Conservation (phyloP, 192 early-diverging fungal species). For the Gaertneriomyces semiglobifer region DNA sequence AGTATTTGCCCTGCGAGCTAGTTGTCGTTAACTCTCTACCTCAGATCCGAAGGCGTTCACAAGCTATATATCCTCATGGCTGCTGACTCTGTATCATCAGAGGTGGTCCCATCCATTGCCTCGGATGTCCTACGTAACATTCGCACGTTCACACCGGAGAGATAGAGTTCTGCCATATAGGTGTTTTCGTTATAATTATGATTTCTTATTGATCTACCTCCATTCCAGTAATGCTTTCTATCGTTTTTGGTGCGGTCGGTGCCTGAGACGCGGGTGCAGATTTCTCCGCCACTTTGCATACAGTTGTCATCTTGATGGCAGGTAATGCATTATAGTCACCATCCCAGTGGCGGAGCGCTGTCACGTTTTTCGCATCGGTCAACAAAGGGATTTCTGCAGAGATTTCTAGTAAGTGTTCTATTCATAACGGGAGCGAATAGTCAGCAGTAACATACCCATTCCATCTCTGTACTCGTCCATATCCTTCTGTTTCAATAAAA, state of each 20-base stretch:
- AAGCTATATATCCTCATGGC: conserved; percentile 50
- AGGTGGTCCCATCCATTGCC: conserved; percentile 41
- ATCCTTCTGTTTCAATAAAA: conserved; percentile 39
- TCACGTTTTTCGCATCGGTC: conserved; percentile 37
- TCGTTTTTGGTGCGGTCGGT: background rate
- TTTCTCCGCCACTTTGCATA: background rate
- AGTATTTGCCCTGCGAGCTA: conserved; percentile 1
- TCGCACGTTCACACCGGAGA: conserved; percentile 32
- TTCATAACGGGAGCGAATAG: background rate
- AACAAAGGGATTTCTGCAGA: conserved; percentile 42
- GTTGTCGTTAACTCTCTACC: background rate
- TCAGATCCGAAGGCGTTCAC: conserved; percentile 52
- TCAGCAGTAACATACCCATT: conserved; percentile 28
- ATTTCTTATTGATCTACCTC: conserved; percentile 6
- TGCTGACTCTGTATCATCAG: conserved; percentile 40
- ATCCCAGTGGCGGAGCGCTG: conserved; percentile 36
- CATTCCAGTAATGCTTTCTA: conserved; percentile 11
- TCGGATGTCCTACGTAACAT: conserved; percentile 43
- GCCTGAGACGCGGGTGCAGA: background rate
- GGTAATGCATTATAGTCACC: conserved; percentile 48
- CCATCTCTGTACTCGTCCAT: conserved; percentile 42
- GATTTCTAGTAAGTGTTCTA: background rate
- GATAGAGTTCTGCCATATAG: background rate
- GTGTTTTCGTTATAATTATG: background rate
- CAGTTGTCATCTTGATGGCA: conserved; percentile 35